phyloP scores from a whole-genome alignment of 1,284 basidiomycete species.

The Stygiomarasmius scandens region DNA sequence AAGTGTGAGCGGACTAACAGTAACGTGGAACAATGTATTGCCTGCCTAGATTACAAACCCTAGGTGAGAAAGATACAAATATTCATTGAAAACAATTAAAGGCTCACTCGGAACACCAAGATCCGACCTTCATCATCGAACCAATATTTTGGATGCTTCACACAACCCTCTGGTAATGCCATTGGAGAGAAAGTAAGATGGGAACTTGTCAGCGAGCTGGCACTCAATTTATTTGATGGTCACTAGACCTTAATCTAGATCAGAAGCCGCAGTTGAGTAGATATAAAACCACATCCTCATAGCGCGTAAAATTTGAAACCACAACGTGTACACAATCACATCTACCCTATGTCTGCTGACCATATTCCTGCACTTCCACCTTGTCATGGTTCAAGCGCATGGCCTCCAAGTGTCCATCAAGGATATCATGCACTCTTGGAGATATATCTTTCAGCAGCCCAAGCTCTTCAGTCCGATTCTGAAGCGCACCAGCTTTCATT shows the following conservation, averaged over 20 bases:
- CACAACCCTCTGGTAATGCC: neutral
- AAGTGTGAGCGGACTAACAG: too few relatives aligned
- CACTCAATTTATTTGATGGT: too few relatives aligned
- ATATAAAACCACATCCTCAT: too few relatives aligned
- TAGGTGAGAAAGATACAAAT: neutral
- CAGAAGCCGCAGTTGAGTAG: too few relatives aligned
- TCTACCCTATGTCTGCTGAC: neutral
- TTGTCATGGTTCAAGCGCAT: neutral
- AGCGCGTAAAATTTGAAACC: too few relatives aligned
- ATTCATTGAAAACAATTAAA: neutral
- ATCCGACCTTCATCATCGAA: neutral
- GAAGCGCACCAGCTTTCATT: neutral
- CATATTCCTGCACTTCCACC: neutral
- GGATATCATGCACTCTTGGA: neutral
- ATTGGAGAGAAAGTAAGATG: neutral
- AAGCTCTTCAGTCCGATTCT: neutral
- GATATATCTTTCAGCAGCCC: neutral
- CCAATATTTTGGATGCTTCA: neutral
- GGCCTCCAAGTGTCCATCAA: neutral
- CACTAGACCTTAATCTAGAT: too few relatives aligned
- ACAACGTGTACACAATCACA: too few relatives aligned
- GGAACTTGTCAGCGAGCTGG: neutral
- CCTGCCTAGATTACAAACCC: neutral
- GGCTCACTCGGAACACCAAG: neutral
- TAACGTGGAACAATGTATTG: neutral